A percentile compares a stretch with the other conserved stretches of the same genome.
Evolutionary conservation across 1,284 basidiomycete species (phyloP).

Genomic region (Entoloma clypeatum): DNA sequence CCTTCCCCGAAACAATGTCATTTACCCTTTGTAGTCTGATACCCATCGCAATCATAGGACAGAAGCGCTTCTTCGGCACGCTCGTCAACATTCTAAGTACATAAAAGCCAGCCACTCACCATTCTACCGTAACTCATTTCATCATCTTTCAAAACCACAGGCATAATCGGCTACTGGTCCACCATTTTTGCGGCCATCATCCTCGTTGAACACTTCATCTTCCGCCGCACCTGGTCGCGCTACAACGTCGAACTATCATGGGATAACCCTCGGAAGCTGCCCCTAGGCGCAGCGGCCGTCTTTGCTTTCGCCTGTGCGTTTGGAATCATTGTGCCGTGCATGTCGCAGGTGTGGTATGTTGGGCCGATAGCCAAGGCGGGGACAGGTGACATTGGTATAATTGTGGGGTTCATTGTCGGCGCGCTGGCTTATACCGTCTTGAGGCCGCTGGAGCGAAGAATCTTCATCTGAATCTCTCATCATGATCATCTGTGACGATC

Average conservation of each 20-base stretch:
- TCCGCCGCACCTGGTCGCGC: conserved; percentile 33
- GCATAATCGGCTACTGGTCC: conserved; percentile 60
- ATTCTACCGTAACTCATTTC: conserved; percentile 4
- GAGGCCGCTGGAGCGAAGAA: too few relatives aligned
- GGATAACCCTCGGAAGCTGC: conserved; percentile 38
- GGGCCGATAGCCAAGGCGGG: conserved; percentile 35
- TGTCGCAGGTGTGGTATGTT: conserved; percentile 56
- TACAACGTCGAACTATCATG: conserved; percentile 41
- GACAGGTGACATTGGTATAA: conserved; percentile 56
- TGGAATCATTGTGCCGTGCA: conserved; percentile 52
- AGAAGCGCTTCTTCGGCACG: conserved; percentile 53
- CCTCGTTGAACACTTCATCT: conserved; percentile 54
- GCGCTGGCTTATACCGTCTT: not conserved
- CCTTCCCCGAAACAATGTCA: not conserved
- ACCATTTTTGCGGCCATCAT: conserved; percentile 52
- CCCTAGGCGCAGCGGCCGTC: conserved; percentile 45
- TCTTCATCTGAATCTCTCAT: too few relatives aligned
- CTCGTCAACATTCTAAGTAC: conserved; percentile 53
- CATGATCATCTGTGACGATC: too few relatives aligned
- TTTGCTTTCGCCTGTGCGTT: conserved; percentile 44
- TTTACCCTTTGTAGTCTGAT: conserved; percentile 40
- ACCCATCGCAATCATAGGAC: conserved; percentile 56
- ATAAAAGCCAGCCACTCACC: conserved; percentile 2
- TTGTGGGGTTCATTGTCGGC: conserved; percentile 44
- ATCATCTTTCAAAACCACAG: conserved; percentile 29